A percentile compares a stretch with the other conserved stretches of the same genome.
These are phyloP conservation scores for Quillaja saponaria DNA, from an alignment of 306 rosid species.

Conservation along the genomic window DNA sequence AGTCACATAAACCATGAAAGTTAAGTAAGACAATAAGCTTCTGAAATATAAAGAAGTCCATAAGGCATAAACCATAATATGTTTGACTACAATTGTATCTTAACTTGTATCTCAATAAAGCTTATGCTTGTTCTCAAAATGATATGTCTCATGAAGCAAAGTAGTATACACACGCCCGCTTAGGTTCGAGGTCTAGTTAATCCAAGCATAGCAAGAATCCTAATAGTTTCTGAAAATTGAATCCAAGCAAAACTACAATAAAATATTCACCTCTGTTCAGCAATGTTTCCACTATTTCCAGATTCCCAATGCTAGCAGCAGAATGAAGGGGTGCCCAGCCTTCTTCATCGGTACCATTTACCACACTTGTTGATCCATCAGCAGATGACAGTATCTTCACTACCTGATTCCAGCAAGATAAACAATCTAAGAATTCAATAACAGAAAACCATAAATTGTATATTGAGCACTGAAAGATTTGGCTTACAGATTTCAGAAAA, in stretches of 20 bases:
- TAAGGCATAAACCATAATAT: neutral
- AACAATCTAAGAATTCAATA: neutral
- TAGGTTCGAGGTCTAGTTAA: constrained; percentile 1
- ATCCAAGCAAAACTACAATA: neutral
- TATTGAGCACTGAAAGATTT: neutral
- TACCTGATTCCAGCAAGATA: constrained; percentile 40
- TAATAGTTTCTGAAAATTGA: neutral
- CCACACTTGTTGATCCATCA: constrained; percentile 49
- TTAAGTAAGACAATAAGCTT: neutral
- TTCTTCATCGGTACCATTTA: constrained; percentile 80
- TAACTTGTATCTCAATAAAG: constrained; percentile 2
- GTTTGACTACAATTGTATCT: constrained; percentile 9
- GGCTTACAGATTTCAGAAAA: neutral
- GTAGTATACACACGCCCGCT: neutral
- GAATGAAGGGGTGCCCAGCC: constrained; percentile 97
- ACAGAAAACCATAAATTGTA: neutral
- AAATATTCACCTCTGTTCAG: constrained; percentile 51
- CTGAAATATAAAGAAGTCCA: neutral
- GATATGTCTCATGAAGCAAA: neutral
- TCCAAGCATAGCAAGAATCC: neutral
- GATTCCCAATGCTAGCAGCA: constrained; percentile 77
- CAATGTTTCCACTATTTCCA: constrained; percentile 56
- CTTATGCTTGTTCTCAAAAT: neutral
- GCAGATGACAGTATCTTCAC: constrained; percentile 52
- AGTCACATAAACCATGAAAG: no score